These are phyloP conservation scores for Dianthus caryophyllus DNA, from an alignment of 148 eudicot species.

Conservation along the genomic window DNA sequence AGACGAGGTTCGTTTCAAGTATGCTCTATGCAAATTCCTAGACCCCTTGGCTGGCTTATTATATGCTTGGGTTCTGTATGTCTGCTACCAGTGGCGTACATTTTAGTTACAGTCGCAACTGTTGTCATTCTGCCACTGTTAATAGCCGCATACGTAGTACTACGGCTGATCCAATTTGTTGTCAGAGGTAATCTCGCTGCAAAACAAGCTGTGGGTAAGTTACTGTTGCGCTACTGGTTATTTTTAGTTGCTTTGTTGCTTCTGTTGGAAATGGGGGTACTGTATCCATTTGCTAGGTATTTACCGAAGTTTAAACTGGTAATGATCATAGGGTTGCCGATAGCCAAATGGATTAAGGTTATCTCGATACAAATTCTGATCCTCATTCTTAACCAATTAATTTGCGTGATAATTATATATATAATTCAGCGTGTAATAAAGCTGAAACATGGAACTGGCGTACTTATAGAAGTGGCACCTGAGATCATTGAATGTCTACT, in stretches of 20 bases:
- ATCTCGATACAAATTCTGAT: not conserved
- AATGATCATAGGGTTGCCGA: not conserved
- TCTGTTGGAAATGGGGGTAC: not conserved
- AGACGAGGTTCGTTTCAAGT: too few species aligned
- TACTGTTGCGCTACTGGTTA: slow-evolving; percentile 8
- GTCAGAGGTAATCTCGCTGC: not conserved
- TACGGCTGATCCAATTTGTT: slow-evolving; percentile 8
- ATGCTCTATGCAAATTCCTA: too few species aligned
- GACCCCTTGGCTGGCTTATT: too few species aligned
- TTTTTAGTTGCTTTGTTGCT: not conserved
- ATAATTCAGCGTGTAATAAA: too few species aligned
- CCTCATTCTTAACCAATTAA: not conserved
- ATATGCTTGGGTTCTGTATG: too few species aligned
- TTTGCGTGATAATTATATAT: too few species aligned
- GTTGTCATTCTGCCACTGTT: slow-evolving; percentile 1
- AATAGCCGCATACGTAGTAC: not conserved
- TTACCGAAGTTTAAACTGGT: not conserved
- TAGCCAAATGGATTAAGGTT: slow-evolving; percentile 17
- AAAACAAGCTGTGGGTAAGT: not conserved
- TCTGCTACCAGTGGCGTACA: slow-evolving; percentile 3
- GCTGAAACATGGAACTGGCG: too few species aligned
- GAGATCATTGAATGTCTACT: slow-evolving; percentile 8
- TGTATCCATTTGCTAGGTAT: slow-evolving; percentile 14
- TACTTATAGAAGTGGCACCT: not conserved
- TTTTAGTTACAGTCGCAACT: not conserved